Evolutionary conservation across 441 rosid species (phyloP).

Genomic region (Pelargonium fulgidum): DNA sequence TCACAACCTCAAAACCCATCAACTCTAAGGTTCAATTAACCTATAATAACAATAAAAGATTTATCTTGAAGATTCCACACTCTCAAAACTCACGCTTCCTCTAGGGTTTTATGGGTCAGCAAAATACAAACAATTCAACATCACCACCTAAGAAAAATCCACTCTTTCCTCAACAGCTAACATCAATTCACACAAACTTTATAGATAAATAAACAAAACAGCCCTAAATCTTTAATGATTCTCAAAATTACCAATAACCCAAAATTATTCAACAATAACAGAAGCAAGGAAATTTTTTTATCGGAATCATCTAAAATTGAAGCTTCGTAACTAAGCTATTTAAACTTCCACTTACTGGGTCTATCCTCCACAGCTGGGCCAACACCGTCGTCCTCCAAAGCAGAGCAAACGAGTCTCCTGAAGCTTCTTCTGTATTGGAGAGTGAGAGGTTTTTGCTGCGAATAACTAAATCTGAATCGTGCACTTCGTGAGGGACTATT

Average conservation of each 20-base stretch:
- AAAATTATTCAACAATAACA: neutral
- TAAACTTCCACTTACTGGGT: slow-evolving; percentile 37
- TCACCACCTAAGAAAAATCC: neutral
- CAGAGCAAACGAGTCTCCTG: slow-evolving; percentile 32
- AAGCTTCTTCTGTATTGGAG: slow-evolving; percentile 21
- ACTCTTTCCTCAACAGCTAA: neutral
- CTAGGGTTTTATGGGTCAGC: neutral
- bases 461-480: slow-evolving; percentile 28
- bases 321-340: neutral
- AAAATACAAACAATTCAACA: neutral
- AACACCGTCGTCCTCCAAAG: slow-evolving; percentile 43
- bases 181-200: neutral
- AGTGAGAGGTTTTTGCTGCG: slow-evolving; percentile 16
- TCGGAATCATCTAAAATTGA: neutral
- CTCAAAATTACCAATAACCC: neutral
- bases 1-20: neutral
- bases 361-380: slow-evolving; percentile 64
- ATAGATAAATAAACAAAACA: neutral
- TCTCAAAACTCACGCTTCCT: neutral
- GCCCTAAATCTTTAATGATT: neutral
- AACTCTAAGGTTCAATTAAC: neutral
- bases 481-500: slow-evolving; percentile 21
- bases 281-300: no score
- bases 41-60: neutral
- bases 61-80: neutral